A percentile compares a stretch with the other conserved stretches of the same genome.
Conservation (phyloP, 257 asterid species). For the Jacaranda mimosifolia region DNA sequence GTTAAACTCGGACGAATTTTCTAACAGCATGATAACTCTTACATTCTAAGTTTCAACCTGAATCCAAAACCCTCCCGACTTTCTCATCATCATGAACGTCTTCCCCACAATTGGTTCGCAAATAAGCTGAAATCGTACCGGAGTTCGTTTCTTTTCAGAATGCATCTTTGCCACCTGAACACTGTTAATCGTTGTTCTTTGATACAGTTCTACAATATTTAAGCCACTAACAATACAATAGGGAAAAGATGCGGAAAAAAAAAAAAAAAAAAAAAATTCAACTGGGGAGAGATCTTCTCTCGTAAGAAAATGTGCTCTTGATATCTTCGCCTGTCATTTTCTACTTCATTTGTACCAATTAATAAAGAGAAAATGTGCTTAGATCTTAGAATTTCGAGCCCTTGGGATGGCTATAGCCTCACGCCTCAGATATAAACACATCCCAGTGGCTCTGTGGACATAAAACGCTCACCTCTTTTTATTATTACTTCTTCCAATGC, state of each 20-base stretch:
- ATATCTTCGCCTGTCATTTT: constrained; percentile 34
- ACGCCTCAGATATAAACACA: background rate
- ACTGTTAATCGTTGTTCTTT: constrained; percentile 40
- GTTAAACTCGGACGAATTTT: constrained; percentile 36
- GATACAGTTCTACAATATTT: constrained; percentile 39
- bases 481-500: constrained; percentile 13
- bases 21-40: constrained; percentile 32
- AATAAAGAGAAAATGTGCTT: constrained; percentile 27
- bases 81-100: constrained; percentile 13
- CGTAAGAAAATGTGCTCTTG: constrained; percentile 28
- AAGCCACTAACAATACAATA: constrained; percentile 41
- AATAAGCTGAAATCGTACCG: constrained; percentile 24
- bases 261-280: constrained; percentile 3
- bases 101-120: constrained; percentile 19
- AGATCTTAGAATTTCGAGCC: constrained; percentile 22
- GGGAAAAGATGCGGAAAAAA: background rate
- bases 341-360: constrained; percentile 22
- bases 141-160: background rate
- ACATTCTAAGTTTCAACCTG: constrained; percentile 30
- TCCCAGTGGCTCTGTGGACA: constrained; percentile 28
- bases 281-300: constrained; percentile 38
- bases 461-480: constrained; percentile 35
- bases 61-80: background rate
- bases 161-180: constrained; percentile 18
- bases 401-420: background rate